phyloP scores from a whole-genome alignment of 2,329 filamentous ascomycete genomes.

The Samsoniella hepiali region DNA sequence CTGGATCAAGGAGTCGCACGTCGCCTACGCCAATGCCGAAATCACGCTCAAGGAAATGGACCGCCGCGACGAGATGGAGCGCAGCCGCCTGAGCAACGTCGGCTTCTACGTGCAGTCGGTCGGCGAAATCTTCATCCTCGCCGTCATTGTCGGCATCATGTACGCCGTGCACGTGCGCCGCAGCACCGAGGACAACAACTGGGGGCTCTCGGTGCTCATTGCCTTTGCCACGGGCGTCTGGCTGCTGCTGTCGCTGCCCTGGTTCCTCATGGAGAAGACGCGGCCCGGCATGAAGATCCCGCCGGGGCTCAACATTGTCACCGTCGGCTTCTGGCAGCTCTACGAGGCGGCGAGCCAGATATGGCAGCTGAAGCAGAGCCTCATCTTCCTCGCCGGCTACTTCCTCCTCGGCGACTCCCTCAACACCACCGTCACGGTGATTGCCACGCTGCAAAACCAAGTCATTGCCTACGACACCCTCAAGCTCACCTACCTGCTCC shows the following conservation, averaged over 20 bases:
- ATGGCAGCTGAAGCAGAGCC: constrained; percentile 61
- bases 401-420: constrained; percentile 68
- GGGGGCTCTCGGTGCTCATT: constrained; percentile 62
- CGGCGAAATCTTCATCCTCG: constrained; percentile 59
- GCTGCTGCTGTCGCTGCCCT: constrained; percentile 61
- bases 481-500: constrained; percentile 61
- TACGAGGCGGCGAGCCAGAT: constrained; percentile 56
- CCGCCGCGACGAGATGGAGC: constrained; percentile 57
- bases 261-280: constrained; percentile 64
- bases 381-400: constrained; percentile 64
- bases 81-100: constrained; percentile 61
- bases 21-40: constrained; percentile 36
- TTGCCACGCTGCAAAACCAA: constrained; percentile 61
- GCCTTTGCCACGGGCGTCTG: constrained; percentile 63
- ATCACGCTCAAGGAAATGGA: constrained; percentile 61
- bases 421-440: constrained; percentile 68
- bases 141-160: constrained; percentile 62
- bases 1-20: constrained; percentile 32
- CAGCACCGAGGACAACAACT: constrained; percentile 60
- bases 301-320: constrained; percentile 44
- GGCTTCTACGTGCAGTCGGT: constrained; percentile 63
- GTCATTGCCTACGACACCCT: constrained; percentile 64
- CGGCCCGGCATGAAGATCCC: constrained; percentile 52
- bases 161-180: constrained; percentile 59
- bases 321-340: constrained; percentile 61